These are phyloP conservation scores for Chrysanthemum seticuspe DNA, from an alignment of 129 eudicot genomes.

Conservation along the genomic window DNA sequence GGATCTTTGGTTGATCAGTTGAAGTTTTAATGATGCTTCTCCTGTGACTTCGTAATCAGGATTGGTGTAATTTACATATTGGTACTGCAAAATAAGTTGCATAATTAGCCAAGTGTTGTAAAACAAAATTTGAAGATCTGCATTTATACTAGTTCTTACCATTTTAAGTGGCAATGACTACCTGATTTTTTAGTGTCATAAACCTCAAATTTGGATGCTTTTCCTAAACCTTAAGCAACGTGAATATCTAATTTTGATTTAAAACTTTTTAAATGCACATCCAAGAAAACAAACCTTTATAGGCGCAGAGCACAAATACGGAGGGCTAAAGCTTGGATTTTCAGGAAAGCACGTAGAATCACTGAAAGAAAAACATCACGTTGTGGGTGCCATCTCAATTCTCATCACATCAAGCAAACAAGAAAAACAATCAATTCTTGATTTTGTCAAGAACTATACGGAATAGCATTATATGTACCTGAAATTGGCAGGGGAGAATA, in stretches of 20 bases:
- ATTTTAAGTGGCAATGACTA: neutral
- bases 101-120: conserved; percentile 1
- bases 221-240: too few relatives aligned
- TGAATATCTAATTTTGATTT: too few relatives aligned
- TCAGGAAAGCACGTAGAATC: conserved; percentile 64
- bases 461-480: conserved; percentile 41
- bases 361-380: conserved; percentile 37
- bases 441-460: neutral
- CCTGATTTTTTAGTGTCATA: neutral
- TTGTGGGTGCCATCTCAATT: neutral
- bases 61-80: conserved; percentile 74
- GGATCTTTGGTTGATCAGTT: conserved; percentile 83
- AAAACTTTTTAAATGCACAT: neutral
- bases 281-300: conserved; percentile 60
- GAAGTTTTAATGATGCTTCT: conserved; percentile 71
- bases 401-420: neutral
- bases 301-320: conserved; percentile 81
- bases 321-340: conserved; percentile 62
- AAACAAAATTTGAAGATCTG: neutral
- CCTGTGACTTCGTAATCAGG: conserved; percentile 64
- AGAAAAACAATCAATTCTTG: neutral
- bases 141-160: neutral
- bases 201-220: neutral
- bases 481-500: conserved; percentile 93
- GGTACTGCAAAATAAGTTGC: conserved; percentile 58